Percentiles rank a stretch among this genome's conserved stretches.
Conservation (phyloP, 1,139 yeast genomes). For the Lodderomyces theae region DNA sequence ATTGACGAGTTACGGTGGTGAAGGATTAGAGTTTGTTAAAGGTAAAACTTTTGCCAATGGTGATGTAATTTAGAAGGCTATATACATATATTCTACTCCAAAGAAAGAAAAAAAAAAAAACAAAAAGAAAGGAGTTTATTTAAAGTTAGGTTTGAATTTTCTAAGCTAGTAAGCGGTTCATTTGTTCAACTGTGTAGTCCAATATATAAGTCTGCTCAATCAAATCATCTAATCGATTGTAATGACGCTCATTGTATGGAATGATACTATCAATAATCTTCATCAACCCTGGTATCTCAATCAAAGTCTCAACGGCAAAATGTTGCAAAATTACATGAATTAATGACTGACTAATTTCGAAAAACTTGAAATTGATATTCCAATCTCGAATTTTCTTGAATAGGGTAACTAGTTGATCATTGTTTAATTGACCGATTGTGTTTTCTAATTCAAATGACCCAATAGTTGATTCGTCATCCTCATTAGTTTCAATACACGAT, state of each 20-base stretch:
- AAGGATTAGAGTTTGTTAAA: conserved; percentile 62
- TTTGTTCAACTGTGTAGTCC: conserved; percentile 80
- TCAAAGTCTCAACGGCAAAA: conserved; percentile 53
- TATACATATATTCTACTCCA: neutral
- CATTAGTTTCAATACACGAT: conserved; percentile 47
- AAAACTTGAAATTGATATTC: conserved; percentile 86
- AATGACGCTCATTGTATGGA: conserved; percentile 89
- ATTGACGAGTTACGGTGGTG: conserved; percentile 77
- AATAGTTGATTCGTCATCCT: conserved; percentile 47
- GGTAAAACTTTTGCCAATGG: conserved; percentile 51
- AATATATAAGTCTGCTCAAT: conserved; percentile 81
- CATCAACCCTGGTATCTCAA: conserved; percentile 66
- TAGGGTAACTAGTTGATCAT: conserved; percentile 57
- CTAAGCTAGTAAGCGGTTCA: conserved; percentile 44
- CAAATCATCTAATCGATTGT: conserved; percentile 67
- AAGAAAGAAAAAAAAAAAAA: neutral
- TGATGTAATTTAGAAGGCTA: conserved; percentile 32
- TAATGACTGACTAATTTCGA: conserved; percentile 75
- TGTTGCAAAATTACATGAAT: conserved; percentile 60
- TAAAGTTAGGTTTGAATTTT: no score
- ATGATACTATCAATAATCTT: conserved; percentile 67
- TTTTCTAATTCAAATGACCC: conserved; percentile 66
- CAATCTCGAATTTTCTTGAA: conserved; percentile 85
- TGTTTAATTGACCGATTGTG: conserved; percentile 55
- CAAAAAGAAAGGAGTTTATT: no score